phyloP scores from a whole-genome alignment of 208 protist species.

The Vickermania ingenoplastis region DNA sequence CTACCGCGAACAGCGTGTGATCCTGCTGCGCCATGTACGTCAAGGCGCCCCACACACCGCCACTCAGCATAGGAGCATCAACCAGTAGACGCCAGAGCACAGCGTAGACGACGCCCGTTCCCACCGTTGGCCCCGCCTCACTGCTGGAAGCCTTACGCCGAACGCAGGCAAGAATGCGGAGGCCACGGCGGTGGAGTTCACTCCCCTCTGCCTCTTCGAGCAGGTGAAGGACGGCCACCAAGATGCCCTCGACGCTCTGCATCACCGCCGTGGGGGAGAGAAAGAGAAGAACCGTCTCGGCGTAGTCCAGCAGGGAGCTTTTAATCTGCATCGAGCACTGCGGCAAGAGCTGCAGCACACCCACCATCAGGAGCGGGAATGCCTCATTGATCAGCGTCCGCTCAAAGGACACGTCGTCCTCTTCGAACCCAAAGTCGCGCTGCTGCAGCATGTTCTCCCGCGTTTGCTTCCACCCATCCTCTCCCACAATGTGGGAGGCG shows the following conservation, averaged over 20 bases:
- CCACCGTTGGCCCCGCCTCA: not conserved
- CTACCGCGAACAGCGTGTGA: not conserved
- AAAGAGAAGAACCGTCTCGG: constrained; percentile 16
- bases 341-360: constrained; percentile 30
- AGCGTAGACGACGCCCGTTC: not conserved
- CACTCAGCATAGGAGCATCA: not conserved
- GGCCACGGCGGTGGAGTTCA: constrained; percentile 29
- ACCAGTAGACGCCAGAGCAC: not conserved
- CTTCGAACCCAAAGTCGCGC: not conserved
- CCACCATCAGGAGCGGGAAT: constrained; percentile 4
- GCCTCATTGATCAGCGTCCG: not conserved
- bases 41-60: not conserved
- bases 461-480: constrained; percentile 1
- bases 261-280: constrained; percentile 16
- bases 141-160: not conserved
- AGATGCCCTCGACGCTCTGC: constrained; percentile 21
- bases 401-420: not conserved
- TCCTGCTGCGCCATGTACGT: not conserved
- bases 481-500: constrained; percentile 11
- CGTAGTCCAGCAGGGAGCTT: constrained; percentile 19
- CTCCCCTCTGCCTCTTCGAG: constrained; percentile 53
- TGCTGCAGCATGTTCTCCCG: constrained; percentile 1
- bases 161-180: constrained; percentile 19
- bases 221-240: constrained; percentile 29
- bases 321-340: constrained; percentile 25